phyloP scores from a whole-genome alignment of 805 yeast genomes.

The Danielia oregonensis region DNA sequence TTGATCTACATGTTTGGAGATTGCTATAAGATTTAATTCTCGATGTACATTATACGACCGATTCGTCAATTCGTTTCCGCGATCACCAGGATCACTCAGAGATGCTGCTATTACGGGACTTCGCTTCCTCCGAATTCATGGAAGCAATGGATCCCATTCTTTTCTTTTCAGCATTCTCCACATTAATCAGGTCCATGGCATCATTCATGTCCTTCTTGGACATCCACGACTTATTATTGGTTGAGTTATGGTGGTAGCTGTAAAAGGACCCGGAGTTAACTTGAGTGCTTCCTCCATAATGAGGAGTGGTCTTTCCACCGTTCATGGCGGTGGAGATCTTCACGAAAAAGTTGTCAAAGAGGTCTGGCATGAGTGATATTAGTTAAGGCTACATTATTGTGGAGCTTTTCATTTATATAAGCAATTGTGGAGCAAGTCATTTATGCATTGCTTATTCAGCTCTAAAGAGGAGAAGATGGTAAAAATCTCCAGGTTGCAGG shows the following conservation, averaged over 20 bases:
- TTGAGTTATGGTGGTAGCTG: constrained; percentile 31
- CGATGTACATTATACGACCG: not conserved
- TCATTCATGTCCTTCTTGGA: constrained; percentile 15
- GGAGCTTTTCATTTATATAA: too few species aligned
- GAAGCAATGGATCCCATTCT: constrained; percentile 7
- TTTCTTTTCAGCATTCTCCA: constrained; percentile 2
- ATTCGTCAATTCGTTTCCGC: not conserved
- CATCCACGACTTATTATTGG: constrained; percentile 40
- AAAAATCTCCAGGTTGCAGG: too few species aligned
- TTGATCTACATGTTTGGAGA: too few species aligned
- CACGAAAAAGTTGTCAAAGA: constrained; percentile 37
- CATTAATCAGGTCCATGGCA: constrained; percentile 1
- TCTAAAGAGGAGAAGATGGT: too few species aligned
- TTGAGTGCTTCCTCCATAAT: constrained; percentile 28
- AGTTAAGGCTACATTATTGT: too few species aligned
- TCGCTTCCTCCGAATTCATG: constrained; percentile 8
- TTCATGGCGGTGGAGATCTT: constrained; percentile 27
- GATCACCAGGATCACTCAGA: constrained; percentile 1
- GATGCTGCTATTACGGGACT: constrained; percentile 6
- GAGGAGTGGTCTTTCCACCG: constrained; percentile 32
- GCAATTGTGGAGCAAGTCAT: too few species aligned
- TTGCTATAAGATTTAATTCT: not conserved
- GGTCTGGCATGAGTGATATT: constrained; percentile 37
- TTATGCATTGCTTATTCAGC: too few species aligned
- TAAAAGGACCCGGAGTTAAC: constrained; percentile 37